Evolutionary conservation across 805 yeast species (phyloP), one percentile per base, ranked within the genome.

Genomic region (Monosporozyma solicola): DNA sequence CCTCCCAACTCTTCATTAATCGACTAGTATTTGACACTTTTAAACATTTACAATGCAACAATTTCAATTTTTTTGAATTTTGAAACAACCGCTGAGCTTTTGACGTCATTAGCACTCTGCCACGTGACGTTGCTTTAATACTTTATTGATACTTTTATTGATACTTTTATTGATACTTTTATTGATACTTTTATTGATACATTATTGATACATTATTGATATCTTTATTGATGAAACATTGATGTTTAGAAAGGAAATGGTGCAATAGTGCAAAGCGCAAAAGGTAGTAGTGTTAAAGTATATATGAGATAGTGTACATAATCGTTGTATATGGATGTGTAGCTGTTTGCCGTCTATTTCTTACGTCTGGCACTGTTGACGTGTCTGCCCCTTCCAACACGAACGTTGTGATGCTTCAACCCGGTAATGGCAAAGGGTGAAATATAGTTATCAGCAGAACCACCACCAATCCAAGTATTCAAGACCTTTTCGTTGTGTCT

Each of bases 391-490:
- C 80, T 77, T 8, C 97, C 97, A n/a, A 92, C 87, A 55, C 77
- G 80, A 22, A 90, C 91, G 33, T 86, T 83, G 27, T 83, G 78
- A 50, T 74, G 65, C 66, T 82, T 79, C 54, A 77, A 72, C n/a
- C 85, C 81, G 39, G 82, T 75, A 43, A 75, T 79, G 53, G 79
- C 82, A 55, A 94, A 94, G n/a, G 99, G 99, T 13, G 96, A 85
- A 50, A 86, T 82, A 59, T 83, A 82, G 61, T 86, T 86, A 70
- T 85, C 87, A 51, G 97, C 91, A 27, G 77, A 78, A 10, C 71
- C 71, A n/a, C 96, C 96, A 16, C 97, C 97, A 50, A 91, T 83
- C 85, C 95, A 94, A 61, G 88, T 89, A 59, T 85, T 83, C 57
- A 90, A 72, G 53, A 86, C 74, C 67, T 91, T 91, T 63, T 91